phyloP scores from a whole-genome alignment of 306 rosid species.

The Sicyos baderoa region DNA sequence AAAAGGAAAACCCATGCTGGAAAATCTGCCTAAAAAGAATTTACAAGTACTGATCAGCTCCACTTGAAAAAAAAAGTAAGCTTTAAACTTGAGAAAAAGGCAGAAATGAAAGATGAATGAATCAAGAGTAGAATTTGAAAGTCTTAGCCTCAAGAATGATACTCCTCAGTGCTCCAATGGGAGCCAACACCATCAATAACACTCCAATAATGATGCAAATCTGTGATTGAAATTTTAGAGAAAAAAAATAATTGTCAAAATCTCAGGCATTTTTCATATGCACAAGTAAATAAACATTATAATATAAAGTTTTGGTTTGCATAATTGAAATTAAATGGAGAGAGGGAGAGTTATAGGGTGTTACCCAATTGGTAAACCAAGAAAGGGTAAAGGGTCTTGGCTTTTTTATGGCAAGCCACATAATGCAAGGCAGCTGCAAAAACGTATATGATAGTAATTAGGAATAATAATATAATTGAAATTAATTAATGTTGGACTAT shows the following conservation, averaged over 20 bases:
- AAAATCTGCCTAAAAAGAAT: neutral
- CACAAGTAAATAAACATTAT: neutral
- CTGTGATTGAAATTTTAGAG: neutral
- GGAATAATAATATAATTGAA: neutral
- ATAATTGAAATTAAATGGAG: neutral
- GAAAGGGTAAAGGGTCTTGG: slow-evolving; percentile 31
- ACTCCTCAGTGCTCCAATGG: slow-evolving; percentile 25
- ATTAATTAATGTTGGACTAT: neutral
- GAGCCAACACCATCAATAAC: slow-evolving; percentile 20
- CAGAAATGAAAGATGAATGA: neutral
- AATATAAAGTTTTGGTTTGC: neutral
- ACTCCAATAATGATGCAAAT: slow-evolving; percentile 25
- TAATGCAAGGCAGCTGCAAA: slow-evolving; percentile 41
- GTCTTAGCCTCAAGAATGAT: slow-evolving; percentile 21
- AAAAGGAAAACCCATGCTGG: slow-evolving; percentile 15
- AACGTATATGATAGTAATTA: neutral
- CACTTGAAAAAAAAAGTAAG: neutral
- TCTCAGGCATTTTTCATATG: neutral
- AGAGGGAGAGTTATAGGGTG: neutral
- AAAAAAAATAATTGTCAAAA: neutral
- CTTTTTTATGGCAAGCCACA: slow-evolving; percentile 34
- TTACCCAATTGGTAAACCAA: slow-evolving; percentile 35
- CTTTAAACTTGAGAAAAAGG: neutral
- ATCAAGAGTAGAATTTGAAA: slow-evolving; percentile 16
- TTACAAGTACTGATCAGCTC: neutral